Percentiles rank a stretch among this genome's conserved stretches.
phyloP scores from a whole-genome alignment of 495 filamentous ascomycete species.

The Penicillium arizonense region DNA sequence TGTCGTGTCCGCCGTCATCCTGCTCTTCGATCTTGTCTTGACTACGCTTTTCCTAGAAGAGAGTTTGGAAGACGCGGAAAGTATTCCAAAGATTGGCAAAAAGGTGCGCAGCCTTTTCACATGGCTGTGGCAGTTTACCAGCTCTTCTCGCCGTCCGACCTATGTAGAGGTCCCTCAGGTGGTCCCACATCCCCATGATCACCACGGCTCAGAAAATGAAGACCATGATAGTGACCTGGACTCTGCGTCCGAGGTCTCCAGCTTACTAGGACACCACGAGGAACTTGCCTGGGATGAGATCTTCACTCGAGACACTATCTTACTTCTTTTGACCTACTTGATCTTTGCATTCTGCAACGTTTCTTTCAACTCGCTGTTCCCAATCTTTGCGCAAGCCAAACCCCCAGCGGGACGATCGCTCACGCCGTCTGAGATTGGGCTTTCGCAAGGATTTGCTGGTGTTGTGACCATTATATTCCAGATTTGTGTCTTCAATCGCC shows the following conservation, averaged over 20 bases:
- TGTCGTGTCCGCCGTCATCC: slow-evolving; percentile 65
- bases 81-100: slow-evolving; percentile 58
- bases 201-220: slow-evolving; percentile 25
- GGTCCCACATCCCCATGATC: slow-evolving; percentile 17
- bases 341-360: slow-evolving; percentile 89
- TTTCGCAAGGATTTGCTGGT: slow-evolving; percentile 83
- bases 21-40: slow-evolving; percentile 71
- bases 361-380: slow-evolving; percentile 86
- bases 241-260: slow-evolving; percentile 43
- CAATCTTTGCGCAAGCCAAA: slow-evolving; percentile 77
- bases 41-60: slow-evolving; percentile 80
- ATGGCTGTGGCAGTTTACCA: slow-evolving; percentile 74
- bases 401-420: slow-evolving; percentile 75
- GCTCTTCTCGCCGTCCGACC: slow-evolving; percentile 54
- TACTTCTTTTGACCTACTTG: slow-evolving; percentile 77
- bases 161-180: slow-evolving; percentile 46
- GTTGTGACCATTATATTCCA: slow-evolving; percentile 86
- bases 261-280: slow-evolving; percentile 30
- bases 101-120: slow-evolving; percentile 59
- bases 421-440: slow-evolving; percentile 75
- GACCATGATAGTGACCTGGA: slow-evolving; percentile 44
- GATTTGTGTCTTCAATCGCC: slow-evolving; percentile 71
- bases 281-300: slow-evolving; percentile 50
- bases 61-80: slow-evolving; percentile 72
- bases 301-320: slow-evolving; percentile 74